Conservation (phyloP, 495 filamentous ascomycete species). For the Talaromyces trachyspermus region DNA sequence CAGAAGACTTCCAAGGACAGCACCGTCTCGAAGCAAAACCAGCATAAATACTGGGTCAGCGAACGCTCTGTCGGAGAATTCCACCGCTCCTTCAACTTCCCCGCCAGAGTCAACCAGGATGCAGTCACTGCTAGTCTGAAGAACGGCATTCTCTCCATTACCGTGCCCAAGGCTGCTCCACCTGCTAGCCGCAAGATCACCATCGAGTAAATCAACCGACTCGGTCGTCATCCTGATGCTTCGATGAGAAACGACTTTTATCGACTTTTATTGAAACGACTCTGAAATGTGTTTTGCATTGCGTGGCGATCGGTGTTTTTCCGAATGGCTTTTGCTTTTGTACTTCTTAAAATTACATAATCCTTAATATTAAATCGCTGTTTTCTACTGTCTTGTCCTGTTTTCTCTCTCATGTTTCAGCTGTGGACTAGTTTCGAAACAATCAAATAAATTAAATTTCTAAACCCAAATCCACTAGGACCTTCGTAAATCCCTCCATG, state of each 20-base stretch:
- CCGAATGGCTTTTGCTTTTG: not conserved
- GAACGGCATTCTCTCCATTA: conserved; percentile 67
- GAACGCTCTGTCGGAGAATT: conserved; percentile 84
- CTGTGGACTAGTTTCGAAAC: no score
- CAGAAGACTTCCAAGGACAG: conserved; percentile 10
- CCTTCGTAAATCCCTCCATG: no score
- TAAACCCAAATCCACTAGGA: no score
- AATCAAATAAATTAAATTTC: no score
- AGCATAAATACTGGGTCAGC: conserved; percentile 65
- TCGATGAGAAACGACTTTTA: not conserved
- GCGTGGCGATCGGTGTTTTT: not conserved
- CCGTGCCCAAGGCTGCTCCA: conserved; percentile 73
- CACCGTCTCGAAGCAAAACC: conserved; percentile 1
- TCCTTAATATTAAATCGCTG: no score
- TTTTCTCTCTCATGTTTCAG: no score
- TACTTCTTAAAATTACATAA: no score
- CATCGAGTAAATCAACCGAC: conserved; percentile 42
- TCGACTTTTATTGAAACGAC: not conserved
- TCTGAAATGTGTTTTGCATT: not conserved
- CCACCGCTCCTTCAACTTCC: conserved; percentile 76
- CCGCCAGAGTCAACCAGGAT: conserved; percentile 67
- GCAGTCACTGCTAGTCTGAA: conserved; percentile 67
- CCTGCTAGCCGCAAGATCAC: conserved; percentile 46
- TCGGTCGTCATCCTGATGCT: not conserved
- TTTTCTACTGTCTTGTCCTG: no score